phyloP scores from a whole-genome alignment of 371 early-diverging fungal genomes.

The Rhizopus microsporus region DNA sequence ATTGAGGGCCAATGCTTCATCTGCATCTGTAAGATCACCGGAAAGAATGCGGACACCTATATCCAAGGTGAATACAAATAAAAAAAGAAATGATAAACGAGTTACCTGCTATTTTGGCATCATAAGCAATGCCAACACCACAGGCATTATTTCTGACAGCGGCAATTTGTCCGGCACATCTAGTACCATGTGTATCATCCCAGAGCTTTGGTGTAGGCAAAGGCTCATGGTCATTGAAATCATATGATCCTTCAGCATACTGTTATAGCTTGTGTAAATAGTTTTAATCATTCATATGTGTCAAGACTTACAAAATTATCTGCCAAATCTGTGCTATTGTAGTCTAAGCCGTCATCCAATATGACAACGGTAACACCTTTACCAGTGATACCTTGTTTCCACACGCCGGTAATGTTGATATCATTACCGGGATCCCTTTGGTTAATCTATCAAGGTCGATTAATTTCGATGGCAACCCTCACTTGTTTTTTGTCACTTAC shows the following conservation, averaged over 20 bases:
- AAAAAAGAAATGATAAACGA: not conserved
- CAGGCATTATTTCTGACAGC: conserved; percentile 87
- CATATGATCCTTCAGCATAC: conserved; percentile 87
- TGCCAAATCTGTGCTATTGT: conserved; percentile 77
- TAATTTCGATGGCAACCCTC: not conserved
- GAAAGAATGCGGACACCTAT: conserved; percentile 89
- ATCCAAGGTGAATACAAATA: not conserved
- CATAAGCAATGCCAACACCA: conserved; percentile 95
- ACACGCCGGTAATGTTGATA: conserved; percentile 91
- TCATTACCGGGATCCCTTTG: conserved; percentile 70
- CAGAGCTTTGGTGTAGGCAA: conserved; percentile 75
- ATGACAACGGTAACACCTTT: conserved; percentile 84
- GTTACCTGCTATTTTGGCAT: conserved; percentile 83
- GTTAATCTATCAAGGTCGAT: conserved; percentile 62
- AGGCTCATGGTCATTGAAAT: conserved; percentile 83
- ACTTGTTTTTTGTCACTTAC: conserved; percentile 32
- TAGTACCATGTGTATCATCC: conserved; percentile 94
- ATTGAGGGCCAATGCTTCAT: conserved; percentile 90
- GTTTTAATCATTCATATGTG: not conserved
- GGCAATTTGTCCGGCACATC: conserved; percentile 98
- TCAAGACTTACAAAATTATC: conserved; percentile 77
- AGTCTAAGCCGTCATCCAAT: conserved; percentile 95
- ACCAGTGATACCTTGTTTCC: conserved; percentile 90
- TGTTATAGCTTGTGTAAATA: conserved; percentile 20
- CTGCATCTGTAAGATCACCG: conserved; percentile 81